Conservation (phyloP, 306 rosid species). For the Crotalaria pallida region DNA sequence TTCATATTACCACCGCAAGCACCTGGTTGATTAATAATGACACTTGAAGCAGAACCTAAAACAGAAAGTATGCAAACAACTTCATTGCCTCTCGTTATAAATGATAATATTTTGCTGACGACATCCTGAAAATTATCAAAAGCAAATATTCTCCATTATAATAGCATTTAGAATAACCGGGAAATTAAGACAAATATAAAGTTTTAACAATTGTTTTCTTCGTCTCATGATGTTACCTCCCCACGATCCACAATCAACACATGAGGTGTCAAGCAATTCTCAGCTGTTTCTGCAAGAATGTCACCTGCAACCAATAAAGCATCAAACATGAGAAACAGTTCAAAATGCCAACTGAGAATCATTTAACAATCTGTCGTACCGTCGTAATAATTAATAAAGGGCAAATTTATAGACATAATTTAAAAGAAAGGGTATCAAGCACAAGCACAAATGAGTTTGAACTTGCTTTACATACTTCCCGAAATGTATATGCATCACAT, state of each 20-base stretch:
- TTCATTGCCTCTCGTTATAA: slow-evolving; percentile 1
- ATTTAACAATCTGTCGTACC: neutral
- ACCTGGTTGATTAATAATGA: slow-evolving; percentile 16
- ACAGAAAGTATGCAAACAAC: slow-evolving; percentile 47
- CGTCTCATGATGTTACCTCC: slow-evolving; percentile 36
- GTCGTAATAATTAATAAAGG: neutral
- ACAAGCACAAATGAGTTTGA: neutral
- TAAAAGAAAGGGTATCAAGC: neutral
- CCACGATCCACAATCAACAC: slow-evolving; percentile 31
- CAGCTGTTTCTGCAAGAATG: slow-evolving; percentile 36
- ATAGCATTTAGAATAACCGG: neutral
- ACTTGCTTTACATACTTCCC: no score
- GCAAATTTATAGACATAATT: neutral
- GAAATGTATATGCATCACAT: no score
- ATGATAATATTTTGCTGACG: neutral
- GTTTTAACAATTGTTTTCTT: neutral
- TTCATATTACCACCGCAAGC: neutral
- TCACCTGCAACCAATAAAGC: slow-evolving; percentile 30
- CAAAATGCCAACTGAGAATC: neutral
- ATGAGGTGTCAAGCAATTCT: slow-evolving; percentile 42
- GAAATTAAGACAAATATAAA: neutral
- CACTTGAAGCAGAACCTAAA: slow-evolving; percentile 38
- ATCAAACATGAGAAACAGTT: slow-evolving; percentile 1
- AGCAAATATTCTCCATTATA: neutral
- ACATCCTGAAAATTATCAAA: slow-evolving; percentile 43